phyloP scores from a whole-genome alignment of 2,329 filamentous ascomycete genomes.

The Lecanicillium sp. region DNA sequence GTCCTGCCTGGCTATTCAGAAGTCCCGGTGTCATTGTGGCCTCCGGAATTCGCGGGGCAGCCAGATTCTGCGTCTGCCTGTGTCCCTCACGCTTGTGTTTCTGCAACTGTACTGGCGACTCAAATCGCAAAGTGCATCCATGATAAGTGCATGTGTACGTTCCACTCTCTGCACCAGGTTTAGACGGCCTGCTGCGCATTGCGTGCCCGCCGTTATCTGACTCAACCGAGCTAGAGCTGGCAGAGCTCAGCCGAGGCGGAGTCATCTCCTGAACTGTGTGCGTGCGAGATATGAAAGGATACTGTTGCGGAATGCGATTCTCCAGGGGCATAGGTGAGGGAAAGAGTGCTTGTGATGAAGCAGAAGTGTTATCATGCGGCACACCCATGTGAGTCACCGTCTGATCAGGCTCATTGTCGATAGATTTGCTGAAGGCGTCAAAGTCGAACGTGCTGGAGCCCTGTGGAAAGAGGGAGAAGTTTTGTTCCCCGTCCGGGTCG shows the following conservation, averaged over 20 bases:
- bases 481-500: constrained; percentile 61
- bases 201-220: constrained; percentile 21
- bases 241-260: constrained; percentile 32
- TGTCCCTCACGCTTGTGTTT: constrained; percentile 95
- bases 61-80: constrained; percentile 55
- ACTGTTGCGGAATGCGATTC: constrained; percentile 40
- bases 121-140: constrained; percentile 80
- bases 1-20: constrained; percentile 82
- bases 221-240: constrained; percentile 29
- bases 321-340: constrained; percentile 27
- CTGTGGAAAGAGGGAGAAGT: constrained; percentile 66
- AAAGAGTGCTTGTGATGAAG: background rate
- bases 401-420: constrained; percentile 15
- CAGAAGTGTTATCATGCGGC: background rate
- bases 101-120: constrained; percentile 77
- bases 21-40: constrained; percentile 38
- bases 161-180: constrained; percentile 66
- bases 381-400: constrained; percentile 18
- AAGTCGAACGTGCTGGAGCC: constrained; percentile 39
- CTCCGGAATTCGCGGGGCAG: constrained; percentile 18
- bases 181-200: constrained; percentile 44
- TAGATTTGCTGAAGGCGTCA: constrained; percentile 29
- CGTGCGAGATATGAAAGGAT: constrained; percentile 33
- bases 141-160: constrained; percentile 97
- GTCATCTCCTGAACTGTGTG: constrained; percentile 26